Evolutionary conservation across 2,329 filamentous ascomycete species (phyloP), one percentile per base, ranked within the genome.

Genomic region (Penicillium sclerotiorum): DNA sequence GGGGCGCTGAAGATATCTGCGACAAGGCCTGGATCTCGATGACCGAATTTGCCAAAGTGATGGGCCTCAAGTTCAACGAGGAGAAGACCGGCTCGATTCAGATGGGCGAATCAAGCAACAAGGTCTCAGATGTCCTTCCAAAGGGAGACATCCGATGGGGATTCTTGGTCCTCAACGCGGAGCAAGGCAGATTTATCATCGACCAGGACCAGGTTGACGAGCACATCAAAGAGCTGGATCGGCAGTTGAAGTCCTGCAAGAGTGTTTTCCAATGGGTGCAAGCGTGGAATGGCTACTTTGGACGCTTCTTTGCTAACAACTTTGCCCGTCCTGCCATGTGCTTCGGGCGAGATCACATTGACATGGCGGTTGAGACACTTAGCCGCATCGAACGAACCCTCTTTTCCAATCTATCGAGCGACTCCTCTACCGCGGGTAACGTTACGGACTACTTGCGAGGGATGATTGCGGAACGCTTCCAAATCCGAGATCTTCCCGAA

Each of bases 11-110:
- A 40, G 55, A 70, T 3, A 73, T 70, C 2, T 80, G 79, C n/a
- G 73, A 77, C 18, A 73, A 77, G 36, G 84, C 81, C 0, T 89
- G 85, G 86, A 62, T 76, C 15, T 74, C 80, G 0, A 76, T 88
- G 55, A 71, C 75, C 1, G 67, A 74, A 1, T 89, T 87, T 55
- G 70, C 76, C 2, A 60, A 67, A 1, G 67, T 81, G 1, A 82
- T 84, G 62, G 82, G 84, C 1, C 74, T 86, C 1, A 66, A 76
- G 5, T 75, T 87, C 52, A 85, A 87, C 57, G 60, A 73, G 33
- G 77, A 79, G 18, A 85, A 85, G 65, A 84, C 80, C 1, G 82
- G 81, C 0, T 77, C 76, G 9, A 76, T 77, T 0, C 71, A 71
- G 8, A 68, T 81, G 39, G 58, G 63, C 7, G 57, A 57, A 2